Evolutionary conservation across 1,284 basidiomycete genomes (phyloP), one percentile per base, ranked within the genome.

Genomic region (Hemileia vastatrix): DNA sequence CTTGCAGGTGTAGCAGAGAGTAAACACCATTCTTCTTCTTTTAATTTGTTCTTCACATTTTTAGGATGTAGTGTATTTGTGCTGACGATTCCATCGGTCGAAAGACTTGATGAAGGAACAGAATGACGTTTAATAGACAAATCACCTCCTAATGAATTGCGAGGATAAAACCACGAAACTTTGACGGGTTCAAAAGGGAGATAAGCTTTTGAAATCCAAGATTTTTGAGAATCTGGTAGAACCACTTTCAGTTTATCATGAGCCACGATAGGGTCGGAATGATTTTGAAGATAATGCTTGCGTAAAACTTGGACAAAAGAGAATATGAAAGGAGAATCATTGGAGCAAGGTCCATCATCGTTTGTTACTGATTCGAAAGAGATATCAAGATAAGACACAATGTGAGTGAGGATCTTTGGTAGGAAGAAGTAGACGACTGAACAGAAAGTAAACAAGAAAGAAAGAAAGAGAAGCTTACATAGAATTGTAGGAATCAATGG

Each of bases 1-100:
- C 90, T 88, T 2, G 91, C 90, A 1, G 90, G 89, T 9, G 90
- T 91, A 33, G 50, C 57, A 13, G 49, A 52, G 6, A 60, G 36
- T 21, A 60, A 53, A 27, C 27, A 53, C 57, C 57, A 60, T 8
- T 47, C 23, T 15, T 32, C 33, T 43, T 53, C n/a, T n/a, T n/a
- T n/a, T n/a, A n/a, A n/a, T n/a, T n/a, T n/a, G n/a, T n/a, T n/a
- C n/a, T n/a, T n/a, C n/a, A n/a, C n/a, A n/a, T n/a, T n/a, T n/a
- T n/a, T n/a, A n/a, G n/a, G n/a, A n/a, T n/a, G n/a, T n/a, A n/a
- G n/a, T n/a, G n/a, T n/a, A n/a, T n/a, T n/a, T n/a, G n/a, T n/a
- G n/a, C n/a, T n/a, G n/a, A n/a, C n/a, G n/a, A n/a, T n/a, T n/a
- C n/a, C n/a, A n/a, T n/a, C n/a, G n/a, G n/a, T n/a, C n/a, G n/a